Evolutionary conservation across 768 basidiomycete species (phyloP).

Genomic region (Pleurotus ostreatus): DNA sequence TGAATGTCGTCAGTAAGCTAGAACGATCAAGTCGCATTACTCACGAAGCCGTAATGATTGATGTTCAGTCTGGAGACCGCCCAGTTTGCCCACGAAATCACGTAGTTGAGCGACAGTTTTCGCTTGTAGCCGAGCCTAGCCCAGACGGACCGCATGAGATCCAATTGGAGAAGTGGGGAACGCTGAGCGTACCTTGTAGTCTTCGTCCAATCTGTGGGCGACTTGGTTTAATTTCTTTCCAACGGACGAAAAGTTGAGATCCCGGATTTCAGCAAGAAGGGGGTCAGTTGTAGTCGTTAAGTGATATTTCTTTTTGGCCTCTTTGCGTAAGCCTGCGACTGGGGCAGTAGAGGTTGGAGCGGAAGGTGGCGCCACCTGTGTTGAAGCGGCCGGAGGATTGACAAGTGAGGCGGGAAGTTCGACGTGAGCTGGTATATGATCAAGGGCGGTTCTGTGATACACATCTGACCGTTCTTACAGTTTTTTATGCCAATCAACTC

Average conservation of each 20-base stretch:
- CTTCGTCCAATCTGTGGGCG: slow-evolving; percentile 83
- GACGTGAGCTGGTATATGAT: slow-evolving; percentile 53
- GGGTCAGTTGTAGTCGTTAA: slow-evolving; percentile 76
- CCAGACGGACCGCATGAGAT: neutral
- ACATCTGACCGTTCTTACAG: slow-evolving; percentile 46
- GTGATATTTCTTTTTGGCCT: slow-evolving; percentile 87
- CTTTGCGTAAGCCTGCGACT: slow-evolving; percentile 55
- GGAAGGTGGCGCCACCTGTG: slow-evolving; percentile 34
- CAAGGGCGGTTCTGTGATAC: slow-evolving; percentile 8
- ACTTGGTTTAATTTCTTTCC: slow-evolving; percentile 77
- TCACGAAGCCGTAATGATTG: slow-evolving; percentile 83
- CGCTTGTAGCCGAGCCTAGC: slow-evolving; percentile 75
- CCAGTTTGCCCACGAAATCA: slow-evolving; percentile 93
- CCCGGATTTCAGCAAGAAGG: slow-evolving; percentile 78
- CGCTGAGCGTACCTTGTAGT: slow-evolving; percentile 68
- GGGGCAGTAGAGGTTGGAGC: slow-evolving; percentile 35
- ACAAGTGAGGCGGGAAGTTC: slow-evolving; percentile 75
- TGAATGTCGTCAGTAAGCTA: slow-evolving; percentile 6
- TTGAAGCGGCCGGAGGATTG: slow-evolving; percentile 44
- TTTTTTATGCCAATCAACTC: slow-evolving; percentile 89
- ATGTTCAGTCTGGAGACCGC: slow-evolving; percentile 89
- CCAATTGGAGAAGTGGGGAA: neutral
- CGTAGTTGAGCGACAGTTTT: slow-evolving; percentile 89
- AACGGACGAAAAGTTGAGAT: slow-evolving; percentile 89
- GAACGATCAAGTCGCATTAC: slow-evolving; percentile 24